Base-by-base conservation (phyloP, 1,284 basidiomycete species). In the Xerocomus minutiporus region DNA sequence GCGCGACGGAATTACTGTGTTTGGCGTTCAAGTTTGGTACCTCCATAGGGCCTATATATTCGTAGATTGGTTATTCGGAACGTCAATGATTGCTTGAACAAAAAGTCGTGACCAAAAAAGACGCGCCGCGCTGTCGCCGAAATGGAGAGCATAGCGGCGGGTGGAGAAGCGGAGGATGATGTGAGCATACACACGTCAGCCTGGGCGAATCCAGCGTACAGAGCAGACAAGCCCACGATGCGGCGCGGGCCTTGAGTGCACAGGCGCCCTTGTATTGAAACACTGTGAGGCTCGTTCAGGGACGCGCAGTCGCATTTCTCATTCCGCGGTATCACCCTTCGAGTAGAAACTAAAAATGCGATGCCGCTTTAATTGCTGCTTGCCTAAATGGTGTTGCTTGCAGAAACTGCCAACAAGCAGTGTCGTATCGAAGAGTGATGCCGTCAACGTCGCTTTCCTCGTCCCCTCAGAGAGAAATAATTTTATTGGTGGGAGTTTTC, bases 331-430 rank as follows among this genome's bases (percentile, higher is more conserved):
- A 59, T 51, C 53, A 46, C 55, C 46, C 43, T 23, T 42, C 17
- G 46, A 46, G 44, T 51, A 31, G 28, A 23, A 46, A 52, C 57
- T 48, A 45, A 38, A 54, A 51, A 61, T 53, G 57, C 56, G 58
- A 61, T 57, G 52, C 56, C 64, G 50, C 56, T 39, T 58, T 67
- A 60, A 63, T 66, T 56, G 51, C 48, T 34, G 34, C 1, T 46
- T 63, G 36, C 67, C 57, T 66, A 58, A 66, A 66, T 23, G 15
- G 51, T 52, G 40, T 34, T 7, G 35, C 55, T 59, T 41, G 15
- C 49, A 46, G 31, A 54, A 31, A n/a, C 47, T 61, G 56, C 54
- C 55, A 56, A 47, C 26, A 28, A 31, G 49, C 46, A n/a, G 34
- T 53, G 38, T 53, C 31, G 36, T 41, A 34, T 46, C 47, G 53